Conservation (phyloP, 208 protist genomes). For the Trypanosoma melophagium region DNA sequence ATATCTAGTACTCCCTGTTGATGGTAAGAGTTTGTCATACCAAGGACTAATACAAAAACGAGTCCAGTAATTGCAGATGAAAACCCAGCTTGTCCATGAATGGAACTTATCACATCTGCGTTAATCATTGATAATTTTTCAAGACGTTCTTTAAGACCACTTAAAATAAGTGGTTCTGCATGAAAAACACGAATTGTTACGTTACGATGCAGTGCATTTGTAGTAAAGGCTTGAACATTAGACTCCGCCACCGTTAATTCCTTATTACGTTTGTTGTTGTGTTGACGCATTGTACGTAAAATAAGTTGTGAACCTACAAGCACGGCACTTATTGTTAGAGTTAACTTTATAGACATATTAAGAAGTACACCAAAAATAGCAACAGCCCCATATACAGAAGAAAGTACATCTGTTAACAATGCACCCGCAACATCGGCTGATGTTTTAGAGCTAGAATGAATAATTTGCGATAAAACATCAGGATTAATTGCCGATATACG, state of each 20-base stretch:
- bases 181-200: slow-evolving; percentile 68
- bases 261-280: slow-evolving; percentile 27
- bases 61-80: slow-evolving; percentile 54
- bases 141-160: slow-evolving; percentile 34
- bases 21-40: slow-evolving; percentile 54
- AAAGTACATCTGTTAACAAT: slow-evolving; percentile 62
- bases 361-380: slow-evolving; percentile 42
- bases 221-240: slow-evolving; percentile 43
- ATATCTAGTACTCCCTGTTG: slow-evolving; percentile 49
- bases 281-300: slow-evolving; percentile 36
- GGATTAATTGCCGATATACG: slow-evolving; percentile 53
- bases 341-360: slow-evolving; percentile 60
- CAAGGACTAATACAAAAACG: slow-evolving; percentile 68
- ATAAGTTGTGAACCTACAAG: slow-evolving; percentile 51
- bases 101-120: slow-evolving; percentile 41
- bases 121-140: slow-evolving; percentile 26
- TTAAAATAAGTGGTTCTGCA: slow-evolving; percentile 51
- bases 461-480: slow-evolving; percentile 47
- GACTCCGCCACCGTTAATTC: slow-evolving; percentile 44
- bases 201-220: slow-evolving; percentile 64
- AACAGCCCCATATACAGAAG: slow-evolving; percentile 29
- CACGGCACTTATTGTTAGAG: slow-evolving; percentile 41
- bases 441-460: slow-evolving; percentile 42
- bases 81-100: slow-evolving; percentile 65
- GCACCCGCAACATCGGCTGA: slow-evolving; percentile 40